phyloP scores from a whole-genome alignment of 1,139 yeast genomes.

The Candida sp. region DNA sequence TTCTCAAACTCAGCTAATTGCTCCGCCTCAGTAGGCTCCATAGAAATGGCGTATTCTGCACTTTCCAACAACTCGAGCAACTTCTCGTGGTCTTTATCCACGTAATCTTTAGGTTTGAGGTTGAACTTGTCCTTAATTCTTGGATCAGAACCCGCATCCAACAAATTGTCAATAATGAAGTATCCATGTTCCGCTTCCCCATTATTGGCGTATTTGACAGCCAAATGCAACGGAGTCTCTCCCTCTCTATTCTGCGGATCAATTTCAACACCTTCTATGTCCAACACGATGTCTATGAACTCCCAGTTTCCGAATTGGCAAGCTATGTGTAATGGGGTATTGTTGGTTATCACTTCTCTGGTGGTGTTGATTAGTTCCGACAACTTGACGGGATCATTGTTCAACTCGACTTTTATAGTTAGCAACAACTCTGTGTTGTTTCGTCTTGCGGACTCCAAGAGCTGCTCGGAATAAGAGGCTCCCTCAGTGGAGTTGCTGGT shows the following conservation, averaged over 20 bases:
- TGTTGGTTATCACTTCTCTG: conserved; percentile 76
- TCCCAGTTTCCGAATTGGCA: conserved; percentile 86
- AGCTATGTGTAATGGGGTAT: conserved; percentile 82
- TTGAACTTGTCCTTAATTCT: conserved; percentile 41
- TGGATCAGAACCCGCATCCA: conserved; percentile 97
- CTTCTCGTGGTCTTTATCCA: conserved; percentile 51
- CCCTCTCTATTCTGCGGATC: conserved; percentile 82
- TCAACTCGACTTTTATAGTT: conserved; percentile 53
- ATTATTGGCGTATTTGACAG: conserved; percentile 68
- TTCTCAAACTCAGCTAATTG: conserved; percentile 26
- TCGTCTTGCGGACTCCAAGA: conserved; percentile 87
- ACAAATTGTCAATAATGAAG: conserved; percentile 76
- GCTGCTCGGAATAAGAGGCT: conserved; percentile 79
- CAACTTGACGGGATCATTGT: conserved; percentile 49
- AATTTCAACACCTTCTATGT: conserved; percentile 89
- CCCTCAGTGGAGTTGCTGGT: conserved; percentile 42
- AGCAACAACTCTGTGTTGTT: conserved; percentile 80
- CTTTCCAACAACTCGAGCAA: conserved; percentile 71
- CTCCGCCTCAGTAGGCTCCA: conserved; percentile 38
- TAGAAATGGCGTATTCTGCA: conserved; percentile 74
- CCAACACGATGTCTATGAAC: conserved; percentile 80
- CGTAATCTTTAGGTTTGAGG: conserved; percentile 77
- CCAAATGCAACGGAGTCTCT: conserved; percentile 89
- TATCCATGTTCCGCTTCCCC: conserved; percentile 88
- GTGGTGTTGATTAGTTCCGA: conserved; percentile 71